phyloP scores from a whole-genome alignment of 805 yeast genomes.

The Metschnikowia colocasiae region DNA sequence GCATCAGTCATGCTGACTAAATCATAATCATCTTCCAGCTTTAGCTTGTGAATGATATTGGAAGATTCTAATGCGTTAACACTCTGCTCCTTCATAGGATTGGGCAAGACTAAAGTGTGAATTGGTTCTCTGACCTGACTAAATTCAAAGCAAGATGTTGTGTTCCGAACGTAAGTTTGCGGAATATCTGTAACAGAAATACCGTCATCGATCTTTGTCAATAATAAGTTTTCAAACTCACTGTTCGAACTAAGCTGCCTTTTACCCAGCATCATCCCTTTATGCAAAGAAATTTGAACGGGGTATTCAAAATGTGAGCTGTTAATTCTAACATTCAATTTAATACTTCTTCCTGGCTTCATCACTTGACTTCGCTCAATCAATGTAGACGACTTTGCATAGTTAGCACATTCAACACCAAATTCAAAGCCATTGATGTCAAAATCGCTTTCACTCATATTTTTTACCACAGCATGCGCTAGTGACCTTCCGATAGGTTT shows the following conservation, averaged over 20 bases:
- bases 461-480: constrained; percentile 31
- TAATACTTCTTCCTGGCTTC: constrained; percentile 27
- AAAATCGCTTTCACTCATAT: constrained; percentile 24
- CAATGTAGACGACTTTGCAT: constrained; percentile 24
- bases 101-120: not conserved
- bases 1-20: constrained; percentile 31
- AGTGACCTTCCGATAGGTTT: constrained; percentile 28
- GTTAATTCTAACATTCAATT: constrained; percentile 32
- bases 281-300: constrained; percentile 25
- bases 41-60: not conserved
- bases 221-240: not conserved
- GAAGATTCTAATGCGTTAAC: not conserved
- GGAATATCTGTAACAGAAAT: not conserved
- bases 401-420: constrained; percentile 28
- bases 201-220: not conserved
- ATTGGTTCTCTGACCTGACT: not conserved
- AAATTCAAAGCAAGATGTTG: not conserved
- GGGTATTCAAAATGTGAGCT: constrained; percentile 34
- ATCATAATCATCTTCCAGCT: constrained; percentile 30
- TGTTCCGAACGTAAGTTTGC: not conserved
- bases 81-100: not conserved
- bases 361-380: constrained; percentile 33
- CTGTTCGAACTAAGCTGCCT: not conserved
- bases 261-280: constrained; percentile 14
- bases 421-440: constrained; percentile 31